Conservation (phyloP, 139 green algal genomes). For the Coelastrella sp. region DNA sequence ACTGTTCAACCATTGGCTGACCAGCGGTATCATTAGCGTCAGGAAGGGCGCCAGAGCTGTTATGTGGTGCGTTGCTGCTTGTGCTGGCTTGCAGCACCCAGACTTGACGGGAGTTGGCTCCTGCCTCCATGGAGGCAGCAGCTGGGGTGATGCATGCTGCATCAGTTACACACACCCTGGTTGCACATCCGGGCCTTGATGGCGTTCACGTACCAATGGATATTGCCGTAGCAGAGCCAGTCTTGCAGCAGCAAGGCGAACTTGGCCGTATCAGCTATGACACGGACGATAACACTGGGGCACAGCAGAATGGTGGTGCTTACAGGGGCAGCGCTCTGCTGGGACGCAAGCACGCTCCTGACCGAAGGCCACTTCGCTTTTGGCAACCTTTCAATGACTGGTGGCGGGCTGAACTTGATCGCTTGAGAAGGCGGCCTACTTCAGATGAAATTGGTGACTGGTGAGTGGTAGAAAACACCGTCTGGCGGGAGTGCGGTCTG, state of each 20-base stretch:
- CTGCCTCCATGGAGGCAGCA: neutral
- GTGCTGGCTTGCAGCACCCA: no score
- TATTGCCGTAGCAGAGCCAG: neutral
- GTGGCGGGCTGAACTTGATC: constrained; percentile 55
- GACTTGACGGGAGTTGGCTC: no score
- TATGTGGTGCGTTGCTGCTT: no score
- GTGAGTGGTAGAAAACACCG: neutral
- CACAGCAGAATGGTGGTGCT: neutral
- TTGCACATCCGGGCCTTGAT: neutral
- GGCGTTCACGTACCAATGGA: neutral
- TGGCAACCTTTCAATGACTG: constrained; percentile 62
- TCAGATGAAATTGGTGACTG: constrained; percentile 53
- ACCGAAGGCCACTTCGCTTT: constrained; percentile 57
- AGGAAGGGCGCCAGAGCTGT: no score
- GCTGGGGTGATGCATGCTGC: neutral
- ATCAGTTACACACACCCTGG: neutral
- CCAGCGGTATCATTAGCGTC: no score
- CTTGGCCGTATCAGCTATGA: neutral
- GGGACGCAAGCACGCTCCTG: constrained; percentile 38
- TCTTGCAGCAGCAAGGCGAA: neutral
- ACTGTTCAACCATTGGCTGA: no score
- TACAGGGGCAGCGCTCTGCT: constrained; percentile 9
- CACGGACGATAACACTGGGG: neutral
- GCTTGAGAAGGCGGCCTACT: constrained; percentile 48
- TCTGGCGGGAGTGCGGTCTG: no score